Evolutionary conservation across 2,329 filamentous ascomycete genomes (phyloP).

Genomic region (Tolypocladium album): DNA sequence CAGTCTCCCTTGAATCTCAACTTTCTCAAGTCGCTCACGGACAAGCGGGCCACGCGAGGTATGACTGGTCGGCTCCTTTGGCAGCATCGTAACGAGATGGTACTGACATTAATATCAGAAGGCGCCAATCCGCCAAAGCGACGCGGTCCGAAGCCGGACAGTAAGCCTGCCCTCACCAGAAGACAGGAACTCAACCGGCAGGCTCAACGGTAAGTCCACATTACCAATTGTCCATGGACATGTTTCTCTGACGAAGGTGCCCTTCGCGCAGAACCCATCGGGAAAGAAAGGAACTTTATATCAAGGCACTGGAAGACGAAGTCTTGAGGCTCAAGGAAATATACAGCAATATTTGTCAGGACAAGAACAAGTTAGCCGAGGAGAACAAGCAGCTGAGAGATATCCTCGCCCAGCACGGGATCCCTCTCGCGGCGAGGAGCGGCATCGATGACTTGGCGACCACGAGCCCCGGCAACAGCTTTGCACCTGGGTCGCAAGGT

Average conservation of each 20-base stretch:
- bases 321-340: constrained; percentile 80
- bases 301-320: constrained; percentile 87
- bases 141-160: constrained; percentile 90
- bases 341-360: constrained; percentile 62
- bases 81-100: neutral
- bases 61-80: constrained; percentile 6
- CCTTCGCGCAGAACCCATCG: constrained; percentile 65
- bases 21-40: constrained; percentile 56
- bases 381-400: constrained; percentile 69
- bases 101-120: constrained; percentile 38
- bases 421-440: constrained; percentile 21
- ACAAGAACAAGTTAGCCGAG: constrained; percentile 63
- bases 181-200: constrained; percentile 92
- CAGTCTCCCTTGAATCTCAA: constrained; percentile 39
- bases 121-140: constrained; percentile 80
- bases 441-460: constrained; percentile 30
- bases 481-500: constrained; percentile 33
- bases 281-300: constrained; percentile 92
- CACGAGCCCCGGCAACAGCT: constrained; percentile 50
- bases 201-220: constrained; percentile 65
- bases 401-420: constrained; percentile 42
- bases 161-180: constrained; percentile 84
- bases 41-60: constrained; percentile 75
- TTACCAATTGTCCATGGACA: neutral
- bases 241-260: neutral